phyloP scores from a whole-genome alignment of 78 protist species.

The Dictyostelium brefeldianum region DNA sequence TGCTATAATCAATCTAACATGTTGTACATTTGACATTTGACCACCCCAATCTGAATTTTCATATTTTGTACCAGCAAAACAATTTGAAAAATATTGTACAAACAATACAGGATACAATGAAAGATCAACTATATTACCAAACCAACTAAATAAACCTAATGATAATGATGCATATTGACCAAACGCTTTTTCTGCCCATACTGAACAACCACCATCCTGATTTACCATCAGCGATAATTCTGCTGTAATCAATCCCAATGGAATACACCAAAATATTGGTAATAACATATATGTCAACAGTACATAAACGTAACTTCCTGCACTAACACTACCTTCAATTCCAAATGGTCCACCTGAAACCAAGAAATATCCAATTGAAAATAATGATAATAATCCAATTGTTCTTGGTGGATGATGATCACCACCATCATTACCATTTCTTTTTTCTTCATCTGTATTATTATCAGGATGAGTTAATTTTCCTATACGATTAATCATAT shows the following conservation, averaged over 20 bases:
- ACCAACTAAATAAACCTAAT: constrained; percentile 61
- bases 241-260: constrained; percentile 72
- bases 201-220: constrained; percentile 71
- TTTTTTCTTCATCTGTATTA: too few relatives aligned
- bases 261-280: constrained; percentile 71
- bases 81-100: constrained; percentile 30
- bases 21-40: background rate
- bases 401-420: constrained; percentile 64
- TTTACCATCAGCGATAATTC: constrained; percentile 4
- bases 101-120: constrained; percentile 55
- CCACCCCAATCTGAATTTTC: constrained; percentile 57
- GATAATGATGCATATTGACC: constrained; percentile 11
- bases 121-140: constrained; percentile 35
- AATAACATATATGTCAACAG: constrained; percentile 3
- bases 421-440: too few relatives aligned
- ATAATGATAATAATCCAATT: constrained; percentile 38
- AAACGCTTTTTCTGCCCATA: constrained; percentile 79
- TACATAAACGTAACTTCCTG: constrained; percentile 61
- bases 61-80: constrained; percentile 17
- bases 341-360: constrained; percentile 47
- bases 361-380: constrained; percentile 44
- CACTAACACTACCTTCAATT: constrained; percentile 45
- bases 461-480: too few relatives aligned
- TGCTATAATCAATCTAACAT: constrained; percentile 27
- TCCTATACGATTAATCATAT: too few relatives aligned